phyloP scores from a whole-genome alignment of 2,329 filamentous ascomycete species.

The Microdochium bolleyi region DNA sequence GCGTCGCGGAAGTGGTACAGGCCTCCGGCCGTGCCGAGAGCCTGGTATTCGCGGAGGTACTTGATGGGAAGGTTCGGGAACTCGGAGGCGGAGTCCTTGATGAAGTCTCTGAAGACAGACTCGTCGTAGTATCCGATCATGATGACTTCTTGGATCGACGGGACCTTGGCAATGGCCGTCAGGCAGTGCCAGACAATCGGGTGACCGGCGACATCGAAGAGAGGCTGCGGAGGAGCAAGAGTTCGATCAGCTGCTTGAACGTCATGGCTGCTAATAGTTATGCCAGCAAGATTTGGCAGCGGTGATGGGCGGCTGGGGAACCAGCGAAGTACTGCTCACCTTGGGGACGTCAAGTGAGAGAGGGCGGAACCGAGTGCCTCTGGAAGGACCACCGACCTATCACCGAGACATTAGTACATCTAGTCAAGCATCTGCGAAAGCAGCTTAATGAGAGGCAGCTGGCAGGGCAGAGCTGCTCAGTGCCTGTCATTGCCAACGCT shows the following conservation, averaged over 20 bases:
- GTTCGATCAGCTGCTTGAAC: slow-evolving; percentile 9
- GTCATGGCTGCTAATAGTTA: neutral
- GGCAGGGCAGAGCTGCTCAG: slow-evolving; percentile 6
- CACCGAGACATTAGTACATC: slow-evolving; percentile 14
- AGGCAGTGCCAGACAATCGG: slow-evolving; percentile 98
- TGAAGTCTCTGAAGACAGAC: slow-evolving; percentile 93
- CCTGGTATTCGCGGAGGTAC: slow-evolving; percentile 96
- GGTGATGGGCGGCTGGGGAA: neutral
- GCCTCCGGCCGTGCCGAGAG: slow-evolving; percentile 88
- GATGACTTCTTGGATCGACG: slow-evolving; percentile 89
- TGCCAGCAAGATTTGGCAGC: neutral
- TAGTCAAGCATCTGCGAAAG: too few relatives aligned
- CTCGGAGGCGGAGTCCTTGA: slow-evolving; percentile 78
- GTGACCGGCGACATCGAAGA: slow-evolving; percentile 97
- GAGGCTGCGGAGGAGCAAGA: slow-evolving; percentile 50
- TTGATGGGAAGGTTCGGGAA: slow-evolving; percentile 86
- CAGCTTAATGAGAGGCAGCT: too few relatives aligned
- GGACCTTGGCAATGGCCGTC: slow-evolving; percentile 81
- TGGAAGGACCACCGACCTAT: slow-evolving; percentile 88
- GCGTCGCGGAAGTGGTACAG: slow-evolving; percentile 99
- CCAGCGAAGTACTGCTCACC: slow-evolving; percentile 38
- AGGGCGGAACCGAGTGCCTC: slow-evolving; percentile 92
- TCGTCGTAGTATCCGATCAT: slow-evolving; percentile 99
- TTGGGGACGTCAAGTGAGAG: slow-evolving; percentile 94
- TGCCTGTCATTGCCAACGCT: neutral